A percentile compares a stretch with the other conserved stretches of the same genome.
These are phyloP conservation scores for Vaccinium corymbosum DNA, from an alignment of 148 eudicot species.

Conservation along the genomic window DNA sequence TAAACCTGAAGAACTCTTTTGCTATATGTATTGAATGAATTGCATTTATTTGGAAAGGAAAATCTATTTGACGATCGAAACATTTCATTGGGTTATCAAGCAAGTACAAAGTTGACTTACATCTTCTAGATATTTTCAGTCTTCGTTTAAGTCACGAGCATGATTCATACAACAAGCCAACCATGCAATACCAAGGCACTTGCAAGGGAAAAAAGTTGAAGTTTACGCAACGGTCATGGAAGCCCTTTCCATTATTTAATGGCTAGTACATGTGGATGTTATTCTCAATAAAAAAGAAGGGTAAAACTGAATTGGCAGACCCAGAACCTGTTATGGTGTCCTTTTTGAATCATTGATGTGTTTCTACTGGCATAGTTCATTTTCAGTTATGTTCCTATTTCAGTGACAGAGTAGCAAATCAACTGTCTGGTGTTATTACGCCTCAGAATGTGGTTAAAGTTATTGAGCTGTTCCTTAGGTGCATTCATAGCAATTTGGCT, in stretches of 20 bases:
- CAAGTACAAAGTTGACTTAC: not conserved
- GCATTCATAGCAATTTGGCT: slow-evolving; percentile 8
- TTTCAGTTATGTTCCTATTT: not conserved
- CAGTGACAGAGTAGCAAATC: not conserved
- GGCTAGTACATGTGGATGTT: not conserved
- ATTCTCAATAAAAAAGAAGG: not conserved
- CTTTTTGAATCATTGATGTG: not conserved
- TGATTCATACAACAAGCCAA: not conserved
- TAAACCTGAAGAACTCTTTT: not conserved
- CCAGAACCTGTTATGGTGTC: not conserved
- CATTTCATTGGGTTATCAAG: not conserved
- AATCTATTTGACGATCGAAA: not conserved
- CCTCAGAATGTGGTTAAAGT: not conserved
- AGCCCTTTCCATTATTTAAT: not conserved
- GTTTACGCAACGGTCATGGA: not conserved
- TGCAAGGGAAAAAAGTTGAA: not conserved
- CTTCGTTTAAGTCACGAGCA: not conserved
- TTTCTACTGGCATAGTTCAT: not conserved
- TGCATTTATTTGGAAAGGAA: not conserved
- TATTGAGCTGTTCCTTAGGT: not conserved
- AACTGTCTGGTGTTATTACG: not conserved
- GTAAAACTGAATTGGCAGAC: not conserved
- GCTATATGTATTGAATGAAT: not conserved
- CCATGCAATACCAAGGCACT: not conserved
- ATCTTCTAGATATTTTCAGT: not conserved